phyloP scores from a whole-genome alignment of 176 grass and related monocot genomes.

The Aegilops bicornis region DNA sequence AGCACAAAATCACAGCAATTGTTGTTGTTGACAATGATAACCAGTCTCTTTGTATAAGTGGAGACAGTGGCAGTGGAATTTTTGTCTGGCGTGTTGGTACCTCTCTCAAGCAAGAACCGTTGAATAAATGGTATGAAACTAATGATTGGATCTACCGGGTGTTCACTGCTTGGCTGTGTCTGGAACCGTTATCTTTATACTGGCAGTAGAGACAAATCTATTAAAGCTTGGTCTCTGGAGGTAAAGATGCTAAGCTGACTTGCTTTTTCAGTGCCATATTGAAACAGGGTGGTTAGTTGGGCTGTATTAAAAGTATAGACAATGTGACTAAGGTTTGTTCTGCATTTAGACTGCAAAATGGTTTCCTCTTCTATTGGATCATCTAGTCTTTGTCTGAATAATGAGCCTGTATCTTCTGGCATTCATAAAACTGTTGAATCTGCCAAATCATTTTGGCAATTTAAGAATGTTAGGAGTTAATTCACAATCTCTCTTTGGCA shows the following conservation, averaged over 20 bases:
- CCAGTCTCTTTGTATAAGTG: constrained; percentile 72
- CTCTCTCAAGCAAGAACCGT: constrained; percentile 40
- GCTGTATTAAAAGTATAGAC: not conserved
- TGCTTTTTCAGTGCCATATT: not conserved
- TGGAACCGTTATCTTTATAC: constrained; percentile 70
- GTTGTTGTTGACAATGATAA: constrained; percentile 45
- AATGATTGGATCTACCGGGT: constrained; percentile 89
- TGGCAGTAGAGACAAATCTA: constrained; percentile 84
- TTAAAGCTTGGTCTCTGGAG: constrained; percentile 97
- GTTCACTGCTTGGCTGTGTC: constrained; percentile 85
- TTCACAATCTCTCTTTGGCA: constrained; percentile 42
- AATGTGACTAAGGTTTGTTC: not conserved
- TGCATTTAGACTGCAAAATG: constrained; percentile 11
- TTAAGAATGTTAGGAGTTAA: constrained; percentile 26
- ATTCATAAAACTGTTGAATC: not conserved
- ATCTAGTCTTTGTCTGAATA: not conserved
- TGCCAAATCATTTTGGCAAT: not conserved
- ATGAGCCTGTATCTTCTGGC: not conserved
- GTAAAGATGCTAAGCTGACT: constrained; percentile 42
- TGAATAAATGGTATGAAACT: constrained; percentile 90
- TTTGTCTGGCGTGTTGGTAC: constrained; percentile 63
- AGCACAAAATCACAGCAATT: constrained; percentile 79
- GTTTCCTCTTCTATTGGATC: not conserved
- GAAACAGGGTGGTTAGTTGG: constrained; percentile 2
- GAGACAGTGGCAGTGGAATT: constrained; percentile 85